Percentiles rank a stretch among this genome's conserved stretches.
phyloP scores from a whole-genome alignment of 2,329 filamentous ascomycete genomes.

The Epicoccum sorghinum region DNA sequence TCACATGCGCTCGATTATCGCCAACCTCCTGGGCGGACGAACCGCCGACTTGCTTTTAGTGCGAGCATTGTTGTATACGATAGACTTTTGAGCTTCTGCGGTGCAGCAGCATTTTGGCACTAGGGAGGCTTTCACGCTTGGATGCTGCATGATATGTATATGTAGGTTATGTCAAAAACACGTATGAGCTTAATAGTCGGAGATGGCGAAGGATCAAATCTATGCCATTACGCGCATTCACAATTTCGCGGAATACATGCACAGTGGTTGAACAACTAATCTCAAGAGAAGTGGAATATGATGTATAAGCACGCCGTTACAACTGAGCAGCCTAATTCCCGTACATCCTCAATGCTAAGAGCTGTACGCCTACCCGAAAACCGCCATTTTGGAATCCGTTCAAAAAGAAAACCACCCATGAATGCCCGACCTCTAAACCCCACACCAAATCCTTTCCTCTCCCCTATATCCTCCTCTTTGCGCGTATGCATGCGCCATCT shows the following conservation, averaged over 20 bases:
- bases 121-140: slow-evolving; percentile 17
- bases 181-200: slow-evolving; percentile 13
- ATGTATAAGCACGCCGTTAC: too few species aligned
- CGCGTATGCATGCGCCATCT: too few species aligned
- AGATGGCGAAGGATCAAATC: not conserved
- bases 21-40: slow-evolving; percentile 11
- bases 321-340: too few species aligned
- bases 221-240: not conserved
- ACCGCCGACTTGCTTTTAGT: slow-evolving; percentile 19
- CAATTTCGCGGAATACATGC: not conserved
- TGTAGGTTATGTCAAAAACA: slow-evolving; percentile 17
- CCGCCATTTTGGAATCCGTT: too few species aligned
- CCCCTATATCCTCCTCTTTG: too few species aligned
- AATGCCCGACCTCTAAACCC: too few species aligned
- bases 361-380: too few species aligned
- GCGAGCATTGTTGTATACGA: slow-evolving; percentile 25
- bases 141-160: slow-evolving; percentile 28
- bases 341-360: too few species aligned
- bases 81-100: slow-evolving; percentile 27
- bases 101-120: slow-evolving; percentile 21
- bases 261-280: too few species aligned
- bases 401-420: too few species aligned
- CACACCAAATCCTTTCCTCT: too few species aligned
- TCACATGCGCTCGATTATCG: slow-evolving; percentile 4
- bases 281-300: too few species aligned